Evolutionary conservation across 1,139 yeast species (phyloP), one percentile per base, ranked within the genome.

Genomic region (Pichia sp.): DNA sequence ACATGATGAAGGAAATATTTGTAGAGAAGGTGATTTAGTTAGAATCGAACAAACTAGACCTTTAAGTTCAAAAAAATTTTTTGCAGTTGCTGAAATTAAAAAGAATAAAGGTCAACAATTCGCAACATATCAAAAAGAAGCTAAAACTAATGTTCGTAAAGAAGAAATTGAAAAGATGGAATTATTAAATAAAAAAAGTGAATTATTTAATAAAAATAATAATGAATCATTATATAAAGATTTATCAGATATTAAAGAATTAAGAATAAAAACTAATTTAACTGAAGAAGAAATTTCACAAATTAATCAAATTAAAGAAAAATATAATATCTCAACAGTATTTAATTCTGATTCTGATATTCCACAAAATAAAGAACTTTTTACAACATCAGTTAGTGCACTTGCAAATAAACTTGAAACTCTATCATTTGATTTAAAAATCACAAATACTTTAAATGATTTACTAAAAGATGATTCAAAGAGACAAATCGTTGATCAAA

Each of bases 11-110:
- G 90, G 87, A 37, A 81, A 86, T 61, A 74, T 87, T 43, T 86
- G 97, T 57, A 83, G 90, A 60, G 96, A 89, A 65, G 98, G 98
- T 42, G 98, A 92, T 67, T 71, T 92, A 51, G 98, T 92, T 11
- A 78, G 97, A 65, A 87, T 92, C 49, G 96, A 90, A 66, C 78
- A 90, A 45, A 85, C 90, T 37, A 83, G 96, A 49, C 95, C 95
- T 39, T 68, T 89, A 27, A 82, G 95, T 10, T 76, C 92, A 30
- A 73, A 83, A 52, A 92, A 92, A 65, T 78, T 76, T 47, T 92
- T 92, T 70, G 92, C 97, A n/a, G 80, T 92, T 50, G 96, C 97
- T 3, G 97, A 92, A 62, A 86, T 92, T 61, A 80, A 87, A 68
- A 81, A 75, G 61, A 82, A 87, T 61, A 81, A 84, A 66, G 97